Base-by-base conservation (phyloP, 768 basidiomycete species). In the Vishniacozyma victoriae region DNA sequence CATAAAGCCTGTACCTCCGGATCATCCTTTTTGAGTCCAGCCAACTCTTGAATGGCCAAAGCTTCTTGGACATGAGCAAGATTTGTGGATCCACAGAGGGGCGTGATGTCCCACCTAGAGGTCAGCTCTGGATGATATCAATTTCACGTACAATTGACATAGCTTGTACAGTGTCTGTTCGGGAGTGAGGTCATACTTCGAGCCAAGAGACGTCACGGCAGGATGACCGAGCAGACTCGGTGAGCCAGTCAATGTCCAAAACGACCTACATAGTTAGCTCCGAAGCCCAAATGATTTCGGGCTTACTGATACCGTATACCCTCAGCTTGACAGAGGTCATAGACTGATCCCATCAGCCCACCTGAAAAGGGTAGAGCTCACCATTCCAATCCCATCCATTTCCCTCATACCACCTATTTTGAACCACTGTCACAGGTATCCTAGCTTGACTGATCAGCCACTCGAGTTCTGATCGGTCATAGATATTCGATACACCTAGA, bases 171-270 rank as follows among this genome's bases (percentile, higher is more conserved):
- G 64, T 0, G 77, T 77, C 63, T 88, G 86, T 35, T 81, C 78
- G 5, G 79, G 76, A 0, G 85, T 84, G 11, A 80, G 76, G 1
- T 74, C 69, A 20, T 79, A 73, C 19, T 70, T 73, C 15, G 74
- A 50, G 0, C 81, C 78, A 13, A 84, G 71, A 3, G 71, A 55
- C 15, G 69, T 55, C 4, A 84, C 61, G 2, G 73, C 63, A 0
- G 77, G 78, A 60, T 82, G 77, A 3, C 64, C 45, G 4, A 87
- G 73, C 7, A 88, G 73, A 14, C 63, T 74, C 3, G 86, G 83
- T 2, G 86, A 85, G n/a, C 86, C 84, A 1, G 84, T 78, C 19
- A 91, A 72, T 19, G 88, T 89, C 87, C 88, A 89, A 70, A 90
- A 89, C 14, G 86, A 87, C 59, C 86, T 87, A 39, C 16, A 16